A percentile compares a stretch with the other conserved stretches of the same genome.
phyloP scores from a whole-genome alignment of 164 flowering plant species.

The Warburgia ugandensis region DNA sequence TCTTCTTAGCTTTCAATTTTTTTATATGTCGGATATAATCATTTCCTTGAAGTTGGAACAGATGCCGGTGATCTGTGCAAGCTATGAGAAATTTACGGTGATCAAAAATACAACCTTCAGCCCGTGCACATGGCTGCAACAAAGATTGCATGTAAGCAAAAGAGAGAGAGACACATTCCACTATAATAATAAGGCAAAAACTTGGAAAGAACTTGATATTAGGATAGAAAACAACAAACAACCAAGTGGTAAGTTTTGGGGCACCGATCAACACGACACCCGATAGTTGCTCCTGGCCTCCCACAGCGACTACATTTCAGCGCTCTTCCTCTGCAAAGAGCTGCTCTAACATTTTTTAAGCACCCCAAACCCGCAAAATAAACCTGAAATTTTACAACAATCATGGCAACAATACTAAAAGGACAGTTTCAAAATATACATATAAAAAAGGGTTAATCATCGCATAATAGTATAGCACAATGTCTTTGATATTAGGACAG shows the following conservation, averaged over 20 bases:
- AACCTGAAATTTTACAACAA: constrained; percentile 48
- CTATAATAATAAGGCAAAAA: neutral
- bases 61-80: constrained; percentile 77
- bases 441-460: too few species aligned
- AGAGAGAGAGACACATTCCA: neutral
- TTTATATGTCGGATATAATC: constrained; percentile 35
- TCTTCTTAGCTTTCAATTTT: constrained; percentile 71
- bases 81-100: constrained; percentile 97
- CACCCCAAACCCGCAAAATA: constrained; percentile 95
- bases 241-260: constrained; percentile 96
- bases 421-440: neutral
- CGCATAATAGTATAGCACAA: too few species aligned
- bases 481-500: too few species aligned
- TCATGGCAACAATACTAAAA: neutral
- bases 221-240: neutral
- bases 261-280: constrained; percentile 98
- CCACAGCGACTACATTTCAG: constrained; percentile 94
- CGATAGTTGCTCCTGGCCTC: constrained; percentile 95
- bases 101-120: constrained; percentile 81
- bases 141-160: constrained; percentile 7
- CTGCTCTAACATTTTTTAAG: constrained; percentile 87
- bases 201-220: neutral
- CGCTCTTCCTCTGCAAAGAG: constrained; percentile 88
- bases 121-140: constrained; percentile 93
- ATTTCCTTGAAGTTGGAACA: constrained; percentile 75